A percentile compares a stretch with the other conserved stretches of the same genome.
phyloP scores from a whole-genome alignment of 192 early-diverging fungal species.

The Dispira simplex region DNA sequence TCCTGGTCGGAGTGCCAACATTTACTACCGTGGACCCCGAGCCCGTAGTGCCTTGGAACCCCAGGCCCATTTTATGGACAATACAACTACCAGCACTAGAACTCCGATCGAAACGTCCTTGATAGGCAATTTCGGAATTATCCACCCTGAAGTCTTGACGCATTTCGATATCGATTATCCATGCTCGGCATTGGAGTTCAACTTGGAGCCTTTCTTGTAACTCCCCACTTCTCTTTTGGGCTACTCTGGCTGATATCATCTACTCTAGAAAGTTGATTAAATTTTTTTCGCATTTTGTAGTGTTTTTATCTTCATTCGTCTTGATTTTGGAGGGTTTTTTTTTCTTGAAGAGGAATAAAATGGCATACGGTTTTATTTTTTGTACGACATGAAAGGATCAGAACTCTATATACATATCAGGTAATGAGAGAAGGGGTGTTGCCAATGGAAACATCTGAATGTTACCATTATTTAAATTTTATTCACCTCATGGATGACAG shows the following conservation, averaged over 20 bases:
- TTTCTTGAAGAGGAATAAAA: too few relatives aligned
- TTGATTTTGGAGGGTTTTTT: too few relatives aligned
- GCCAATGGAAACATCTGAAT: too few relatives aligned
- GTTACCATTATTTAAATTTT: too few relatives aligned
- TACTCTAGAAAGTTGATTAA: background rate
- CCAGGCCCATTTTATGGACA: slow-evolving; percentile 1
- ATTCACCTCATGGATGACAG: too few relatives aligned
- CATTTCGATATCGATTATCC: slow-evolving; percentile 79
- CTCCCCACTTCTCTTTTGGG: background rate
- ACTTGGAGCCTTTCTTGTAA: slow-evolving; percentile 90
- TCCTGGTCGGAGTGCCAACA: slow-evolving; percentile 79
- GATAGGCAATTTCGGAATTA: slow-evolving; percentile 79
- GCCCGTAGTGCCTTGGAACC: slow-evolving; percentile 8
- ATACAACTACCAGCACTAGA: background rate
- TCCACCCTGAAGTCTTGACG: slow-evolving; percentile 80
- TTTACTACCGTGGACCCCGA: slow-evolving; percentile 37
- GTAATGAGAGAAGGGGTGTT: too few relatives aligned
- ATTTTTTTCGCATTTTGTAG: slow-evolving; percentile 3
- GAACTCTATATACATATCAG: too few relatives aligned
- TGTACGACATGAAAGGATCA: too few relatives aligned
- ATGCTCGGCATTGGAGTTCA: slow-evolving; percentile 81
- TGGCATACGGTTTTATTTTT: too few relatives aligned
- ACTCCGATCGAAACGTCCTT: background rate
- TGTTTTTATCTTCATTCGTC: background rate
- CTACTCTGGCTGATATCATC: too few relatives aligned